phyloP scores from a whole-genome alignment of 1,284 basidiomycete genomes.

The Heliocybe sulcata region DNA sequence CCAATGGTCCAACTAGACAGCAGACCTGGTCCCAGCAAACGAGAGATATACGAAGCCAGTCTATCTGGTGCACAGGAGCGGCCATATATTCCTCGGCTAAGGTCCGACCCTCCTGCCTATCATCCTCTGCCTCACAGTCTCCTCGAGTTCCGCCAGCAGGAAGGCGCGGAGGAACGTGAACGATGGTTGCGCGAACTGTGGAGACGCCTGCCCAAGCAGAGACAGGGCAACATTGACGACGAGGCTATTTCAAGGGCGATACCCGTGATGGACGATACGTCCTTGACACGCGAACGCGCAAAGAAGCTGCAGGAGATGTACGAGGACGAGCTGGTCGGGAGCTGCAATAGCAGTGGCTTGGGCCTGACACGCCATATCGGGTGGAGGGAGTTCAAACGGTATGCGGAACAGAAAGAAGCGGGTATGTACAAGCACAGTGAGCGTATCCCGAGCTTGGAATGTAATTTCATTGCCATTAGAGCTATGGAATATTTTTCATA shows the following conservation, averaged over 20 bases:
- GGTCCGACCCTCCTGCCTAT: slow-evolving; percentile 40
- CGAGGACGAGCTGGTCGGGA: slow-evolving; percentile 67
- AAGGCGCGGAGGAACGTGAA: slow-evolving; percentile 56
- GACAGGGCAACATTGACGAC: slow-evolving; percentile 15
- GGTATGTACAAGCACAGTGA: slow-evolving; percentile 37
- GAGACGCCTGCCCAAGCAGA: slow-evolving; percentile 40
- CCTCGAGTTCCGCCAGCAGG: slow-evolving; percentile 53
- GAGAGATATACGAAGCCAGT: slow-evolving; percentile 43
- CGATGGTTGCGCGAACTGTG: slow-evolving; percentile 52
- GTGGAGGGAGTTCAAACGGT: slow-evolving; percentile 77
- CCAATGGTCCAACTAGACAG: slow-evolving; percentile 3
- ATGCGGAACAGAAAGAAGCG: slow-evolving; percentile 71
- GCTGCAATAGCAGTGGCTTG: slow-evolving; percentile 46
- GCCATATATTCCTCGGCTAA: slow-evolving; percentile 49
- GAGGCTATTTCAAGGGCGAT: slow-evolving; percentile 12
- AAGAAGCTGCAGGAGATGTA: slow-evolving; percentile 66
- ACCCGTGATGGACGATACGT: neutral
- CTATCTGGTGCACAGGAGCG: slow-evolving; percentile 45
- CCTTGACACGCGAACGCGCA: slow-evolving; percentile 25
- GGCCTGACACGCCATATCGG: slow-evolving; percentile 44
- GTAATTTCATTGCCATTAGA: slow-evolving; percentile 38
- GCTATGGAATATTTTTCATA: slow-evolving; percentile 85
- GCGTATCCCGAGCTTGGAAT: slow-evolving; percentile 8
- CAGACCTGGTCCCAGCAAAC: slow-evolving; percentile 18
- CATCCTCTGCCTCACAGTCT: slow-evolving; percentile 40